Base-by-base conservation (phyloP, 148 eudicot species). In the Polygonum maritimum region DNA sequence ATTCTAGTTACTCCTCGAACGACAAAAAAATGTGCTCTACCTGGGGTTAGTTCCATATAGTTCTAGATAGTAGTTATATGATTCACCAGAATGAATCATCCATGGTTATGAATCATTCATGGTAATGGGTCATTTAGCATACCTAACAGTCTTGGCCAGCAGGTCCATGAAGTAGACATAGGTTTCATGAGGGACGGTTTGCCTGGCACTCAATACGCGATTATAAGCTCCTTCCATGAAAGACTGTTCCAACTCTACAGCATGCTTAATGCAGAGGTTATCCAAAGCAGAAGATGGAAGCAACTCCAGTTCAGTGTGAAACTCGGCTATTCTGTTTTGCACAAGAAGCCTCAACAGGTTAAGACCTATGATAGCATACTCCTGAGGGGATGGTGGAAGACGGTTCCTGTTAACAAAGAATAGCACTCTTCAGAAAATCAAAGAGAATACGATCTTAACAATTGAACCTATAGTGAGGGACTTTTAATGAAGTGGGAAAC, bases 161-260 rank as follows among this genome's bases (percentile, higher is more conserved):
- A 95, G 85, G 79, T 92, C 97, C 98, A 95, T 92, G 83, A 95
- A 95, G 79, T 95, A 89, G 2, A 88, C 92, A 7, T 92, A 95
- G 73, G 94, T 92, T 80, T 89, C 92, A 86, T 91, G 96, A 63
- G 99, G 99, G 10, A 92, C 94, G 8, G 88, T 83, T 86, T 92
- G 96, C 60, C 97, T 92, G 71, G 98, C 98, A 85, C 83, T 92
- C 86, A 95, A 86, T 63, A 95, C 98, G 36, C 97, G 92, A 77
- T 95, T 95, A 81, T 95, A 95, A 57, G 98, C 98, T 69, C 98
- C 98, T 87, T 93, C 98, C 98, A 93, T 95, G 81, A 95, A 92
- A 33, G 98, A 95, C 75, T 95, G 96, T 78, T 95, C 99, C 75
- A 92, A 83, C 67, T 92, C 99, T 40, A 95, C 92, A 2, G 99